A percentile compares a stretch with the other conserved stretches of the same genome.
phyloP scores from a whole-genome alignment of 2,329 filamentous ascomycete species.

The Arthroderma uncinatum region DNA sequence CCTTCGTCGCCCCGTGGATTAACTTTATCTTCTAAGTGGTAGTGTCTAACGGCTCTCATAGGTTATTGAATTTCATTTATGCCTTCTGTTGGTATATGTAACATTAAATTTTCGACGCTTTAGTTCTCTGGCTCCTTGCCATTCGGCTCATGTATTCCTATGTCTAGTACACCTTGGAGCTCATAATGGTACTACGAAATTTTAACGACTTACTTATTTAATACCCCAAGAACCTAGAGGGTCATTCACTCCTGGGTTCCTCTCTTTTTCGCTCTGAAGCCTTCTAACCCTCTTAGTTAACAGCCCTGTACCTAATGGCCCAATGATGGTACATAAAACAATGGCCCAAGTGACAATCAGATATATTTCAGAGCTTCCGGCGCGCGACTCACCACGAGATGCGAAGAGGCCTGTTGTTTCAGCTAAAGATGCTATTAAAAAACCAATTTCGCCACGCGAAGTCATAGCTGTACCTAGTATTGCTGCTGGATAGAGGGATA shows the following conservation, averaged over 20 bases:
- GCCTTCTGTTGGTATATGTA: neutral
- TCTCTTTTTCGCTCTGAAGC: neutral
- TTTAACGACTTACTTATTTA: conserved; percentile 20
- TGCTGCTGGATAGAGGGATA: conserved; percentile 55
- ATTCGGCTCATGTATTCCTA: neutral
- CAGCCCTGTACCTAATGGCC: neutral
- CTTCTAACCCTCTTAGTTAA: neutral
- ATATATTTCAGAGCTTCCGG: neutral
- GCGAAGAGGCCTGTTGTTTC: conserved; percentile 28
- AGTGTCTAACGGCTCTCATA: neutral
- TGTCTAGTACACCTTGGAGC: neutral
- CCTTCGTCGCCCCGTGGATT: neutral
- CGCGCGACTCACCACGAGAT: neutral
- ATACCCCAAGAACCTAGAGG: neutral
- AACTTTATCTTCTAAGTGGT: neutral
- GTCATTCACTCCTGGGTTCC: neutral
- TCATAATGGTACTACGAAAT: neutral
- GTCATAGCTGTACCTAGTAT: conserved; percentile 62
- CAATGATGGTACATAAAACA: conserved; percentile 4
- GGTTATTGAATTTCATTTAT: neutral
- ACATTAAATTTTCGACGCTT: neutral
- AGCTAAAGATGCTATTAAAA: conserved; percentile 60
- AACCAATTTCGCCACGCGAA: conserved; percentile 68
- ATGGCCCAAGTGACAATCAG: conserved; percentile 5
- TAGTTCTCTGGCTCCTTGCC: neutral